Evolutionary conservation across 2,329 filamentous ascomycete species (phyloP), one percentile per base, ranked within the genome.

Genomic region (Colletotrichum sidae): DNA sequence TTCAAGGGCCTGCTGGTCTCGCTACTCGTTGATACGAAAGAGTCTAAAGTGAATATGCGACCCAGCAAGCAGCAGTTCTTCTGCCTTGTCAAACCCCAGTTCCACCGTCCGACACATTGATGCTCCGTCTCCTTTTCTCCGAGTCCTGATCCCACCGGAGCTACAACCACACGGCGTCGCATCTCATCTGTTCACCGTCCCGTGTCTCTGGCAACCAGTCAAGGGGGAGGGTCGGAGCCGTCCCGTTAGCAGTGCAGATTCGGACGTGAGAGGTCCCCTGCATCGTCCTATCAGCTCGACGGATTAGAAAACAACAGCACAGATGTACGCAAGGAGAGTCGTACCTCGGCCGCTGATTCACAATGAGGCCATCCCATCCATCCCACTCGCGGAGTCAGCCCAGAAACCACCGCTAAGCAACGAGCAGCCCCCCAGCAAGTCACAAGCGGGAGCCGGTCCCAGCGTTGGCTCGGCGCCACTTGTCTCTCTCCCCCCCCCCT

Each of bases 341-440:
- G 45, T 47, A 51, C 61, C 57, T 56, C 60, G 34, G 39, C 25
- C 44, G 9, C 51, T 51, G 38, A 42, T 25, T 25, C 17, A 5
- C 5, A 4, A 41, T 60, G 42, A 38, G 25, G 47, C 60, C 55
- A 59, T 59, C 56, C 42, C 47, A 25, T 25, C 53, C 10, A 15
- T 25, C 25, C 3, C 47, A 17, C 42, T 5, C 25, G 25, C 25
- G 4, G 25, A 53, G 34, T 44, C 42, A 35, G 38, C 49, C 42
- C 50, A 64, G 50, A 45, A 50, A 54, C 55, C 41, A 44, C 38
- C 25, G 4, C 25, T 25, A 4, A 25, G 25, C 25, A 25, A 25
- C 61, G 15, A 55, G 38, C 25, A 25, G 56, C 35, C 50, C 35
- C 35, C 38, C 51, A 52, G 51, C 45, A 37, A 33, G 34, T 59